A percentile compares a stretch with the other conserved stretches of the same genome.
These are phyloP conservation scores for Ensete glaucum DNA, from an alignment of 176 grass and related monocot genomes.

Conservation along the genomic window DNA sequence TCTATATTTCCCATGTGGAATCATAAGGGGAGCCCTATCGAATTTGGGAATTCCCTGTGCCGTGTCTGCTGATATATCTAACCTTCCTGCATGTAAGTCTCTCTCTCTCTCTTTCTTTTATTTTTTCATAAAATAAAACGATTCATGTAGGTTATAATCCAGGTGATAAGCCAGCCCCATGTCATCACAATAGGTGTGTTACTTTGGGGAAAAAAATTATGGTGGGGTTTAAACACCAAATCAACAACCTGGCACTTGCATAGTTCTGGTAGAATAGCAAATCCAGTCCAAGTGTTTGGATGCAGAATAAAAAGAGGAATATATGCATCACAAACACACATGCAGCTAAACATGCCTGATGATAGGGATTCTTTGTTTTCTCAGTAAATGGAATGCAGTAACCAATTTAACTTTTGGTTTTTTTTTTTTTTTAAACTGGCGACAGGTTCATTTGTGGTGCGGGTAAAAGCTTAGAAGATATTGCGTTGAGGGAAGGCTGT, in stretches of 20 bases:
- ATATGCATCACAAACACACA: too few relatives aligned
- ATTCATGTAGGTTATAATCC: background rate
- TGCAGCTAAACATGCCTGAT: background rate
- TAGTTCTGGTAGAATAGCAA: too few relatives aligned
- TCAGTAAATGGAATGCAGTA: background rate
- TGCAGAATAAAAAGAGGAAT: too few relatives aligned
- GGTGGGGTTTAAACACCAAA: too few relatives aligned
- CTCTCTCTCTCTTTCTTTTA: background rate
- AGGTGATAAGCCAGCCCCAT: background rate
- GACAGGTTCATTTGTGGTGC: conserved; percentile 9
- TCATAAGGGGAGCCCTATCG: conserved; percentile 86
- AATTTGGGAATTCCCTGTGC: conserved; percentile 77
- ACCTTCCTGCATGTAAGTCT: conserved; percentile 81
- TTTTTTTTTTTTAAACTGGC: background rate
- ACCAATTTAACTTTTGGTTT: too few relatives aligned
- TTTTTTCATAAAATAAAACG: background rate
- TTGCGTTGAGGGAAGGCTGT: background rate
- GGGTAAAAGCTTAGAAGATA: background rate
- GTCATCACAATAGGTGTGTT: background rate
- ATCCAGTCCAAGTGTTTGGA: too few relatives aligned
- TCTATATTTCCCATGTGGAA: conserved; percentile 82
- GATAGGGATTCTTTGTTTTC: background rate
- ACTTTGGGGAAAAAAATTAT: background rate
- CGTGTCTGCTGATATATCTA: conserved; percentile 83
- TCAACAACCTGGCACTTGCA: too few relatives aligned